Evolutionary conservation across 1,284 basidiomycete genomes (phyloP).

Genomic region (Sporisorium graminicola): DNA sequence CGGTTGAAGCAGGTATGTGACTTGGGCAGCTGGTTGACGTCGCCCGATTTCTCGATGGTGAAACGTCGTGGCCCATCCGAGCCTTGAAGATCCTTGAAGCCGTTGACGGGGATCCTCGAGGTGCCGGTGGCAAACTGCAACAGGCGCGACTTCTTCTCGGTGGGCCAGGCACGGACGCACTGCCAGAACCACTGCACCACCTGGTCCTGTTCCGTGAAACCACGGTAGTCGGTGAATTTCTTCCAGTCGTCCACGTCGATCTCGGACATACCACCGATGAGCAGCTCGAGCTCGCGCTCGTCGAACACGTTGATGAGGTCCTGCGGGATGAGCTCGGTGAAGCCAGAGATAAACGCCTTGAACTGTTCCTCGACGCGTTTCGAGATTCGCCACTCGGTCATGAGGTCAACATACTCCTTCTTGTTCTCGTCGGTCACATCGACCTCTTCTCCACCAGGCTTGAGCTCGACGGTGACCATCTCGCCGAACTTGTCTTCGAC

Average conservation of each 20-base stretch:
- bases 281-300: conserved; percentile 89
- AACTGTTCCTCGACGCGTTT: conserved; percentile 95
- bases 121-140: conserved; percentile 96
- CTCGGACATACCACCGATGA: conserved; percentile 99
- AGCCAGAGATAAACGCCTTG: conserved; percentile 93
- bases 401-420: conserved; percentile 95
- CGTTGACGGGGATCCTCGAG: conserved; percentile 95
- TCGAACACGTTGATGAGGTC: conserved; percentile 98
- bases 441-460: conserved; percentile 84
- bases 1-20: conserved; percentile 70
- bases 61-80: conserved; percentile 83
- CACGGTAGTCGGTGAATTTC: conserved; percentile 76
- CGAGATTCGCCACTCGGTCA: conserved; percentile 92
- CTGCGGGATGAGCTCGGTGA: conserved; percentile 93
- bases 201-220: conserved; percentile 71
- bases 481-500: conserved; percentile 98
- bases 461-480: conserved; percentile 91
- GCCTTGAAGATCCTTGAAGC: conserved; percentile 98
- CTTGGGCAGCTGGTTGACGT: conserved; percentile 67
- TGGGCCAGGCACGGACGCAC: conserved; percentile 93
- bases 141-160: conserved; percentile 92
- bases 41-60: conserved; percentile 69
- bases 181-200: conserved; percentile 99
- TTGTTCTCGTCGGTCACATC: conserved; percentile 97
- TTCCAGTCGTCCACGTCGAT: conserved; percentile 83